Evolutionary conservation across 192 early-diverging fungal genomes (phyloP), one percentile per base, ranked within the genome.

Genomic region (Coemansia sp.): DNA sequence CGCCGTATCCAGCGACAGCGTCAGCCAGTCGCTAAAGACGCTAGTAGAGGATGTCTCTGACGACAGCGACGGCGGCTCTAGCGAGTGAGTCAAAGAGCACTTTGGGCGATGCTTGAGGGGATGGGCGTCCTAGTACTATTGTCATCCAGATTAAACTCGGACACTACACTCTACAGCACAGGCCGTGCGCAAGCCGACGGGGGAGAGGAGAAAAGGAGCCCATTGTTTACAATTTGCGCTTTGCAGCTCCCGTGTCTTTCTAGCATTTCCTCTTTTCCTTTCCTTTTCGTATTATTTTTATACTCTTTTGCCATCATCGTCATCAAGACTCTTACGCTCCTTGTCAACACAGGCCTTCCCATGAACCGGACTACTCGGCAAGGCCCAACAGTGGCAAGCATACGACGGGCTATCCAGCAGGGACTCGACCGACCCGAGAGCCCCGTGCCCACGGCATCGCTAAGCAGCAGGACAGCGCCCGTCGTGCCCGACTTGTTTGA

Each of bases 371-470:
- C 64, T 14, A 72, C 41, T 8, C 50, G 66, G 34, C 70, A 77
- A 60, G 80, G 80, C 58, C 60, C 81, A 26, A 70, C 81, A 11
- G 81, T 79, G 69, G 76, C 81, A 67, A 83, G 81, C 59, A 79
- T 79, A 62, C 76, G 76, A 38, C 73, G 73, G 47, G 81, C 76
- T 34, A 83, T 83, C 28, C 76, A 83, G 64, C 76, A 79, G 59
- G 72, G 76, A 2, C 81, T 83, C 10, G 77, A 75, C 59, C 43
- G 76, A 37, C 81, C 77, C 26, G 76, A 70, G 39, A 79, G 69
- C 60, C 73, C 77, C 7, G 73, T 69, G 18, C 62, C 66, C 13
- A 57, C 77, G 26, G 61, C 57, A 28, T 61, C 74, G 60, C 62
- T 83, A 14, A 70, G 69, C 66, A 77, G 76, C 72, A 62, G 67